Evolutionary conservation across 345 rosid species (phyloP), one percentile per base, ranked within the genome.

Genomic region (Physaria fendleri): DNA sequence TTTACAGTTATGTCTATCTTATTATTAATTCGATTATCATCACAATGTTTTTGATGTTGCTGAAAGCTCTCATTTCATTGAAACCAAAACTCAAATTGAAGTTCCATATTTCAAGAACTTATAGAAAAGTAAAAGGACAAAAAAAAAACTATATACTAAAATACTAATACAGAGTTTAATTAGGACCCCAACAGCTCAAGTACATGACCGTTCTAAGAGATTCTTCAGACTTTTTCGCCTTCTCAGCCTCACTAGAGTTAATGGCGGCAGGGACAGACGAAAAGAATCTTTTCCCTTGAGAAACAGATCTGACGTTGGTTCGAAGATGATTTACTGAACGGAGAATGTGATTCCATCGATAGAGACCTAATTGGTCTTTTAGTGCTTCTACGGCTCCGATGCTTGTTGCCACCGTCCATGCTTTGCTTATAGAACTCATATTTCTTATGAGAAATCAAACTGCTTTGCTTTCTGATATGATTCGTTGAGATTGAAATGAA

Each of bases 141-240:
- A n/a, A n/a, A n/a, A n/a, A n/a, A n/a, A n/a, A n/a, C n/a, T n/a
- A n/a, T n/a, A n/a, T n/a, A n/a, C n/a, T n/a, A n/a, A n/a, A n/a
- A n/a, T n/a, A n/a, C n/a, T n/a, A n/a, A n/a, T n/a, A n/a, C n/a
- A n/a, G n/a, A n/a, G n/a, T 2, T 66, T 25, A 69, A 10, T 72
- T 77, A 8, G 88, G 90, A 67, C 79, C 90, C 96, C 96, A 88
- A 50, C 93, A 88, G 64, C 93, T 85, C 69, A 88, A 73, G 54
- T 67, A 88, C 93, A 88, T 85, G 53, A 88, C 76, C 0, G 84
- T 85, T 65, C 96, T 71, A 1, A 88, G 74, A 8, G 96, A 83
- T 62, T 88, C 93, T 68, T 88, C 96, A 0, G 83, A 75, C 47
- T 72, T 78, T 60, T 75, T 79, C 0, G 56, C 33, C 71, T 70